Conservation (phyloP, 2,329 filamentous ascomycete genomes). For the Cytospora paraplurivora region DNA sequence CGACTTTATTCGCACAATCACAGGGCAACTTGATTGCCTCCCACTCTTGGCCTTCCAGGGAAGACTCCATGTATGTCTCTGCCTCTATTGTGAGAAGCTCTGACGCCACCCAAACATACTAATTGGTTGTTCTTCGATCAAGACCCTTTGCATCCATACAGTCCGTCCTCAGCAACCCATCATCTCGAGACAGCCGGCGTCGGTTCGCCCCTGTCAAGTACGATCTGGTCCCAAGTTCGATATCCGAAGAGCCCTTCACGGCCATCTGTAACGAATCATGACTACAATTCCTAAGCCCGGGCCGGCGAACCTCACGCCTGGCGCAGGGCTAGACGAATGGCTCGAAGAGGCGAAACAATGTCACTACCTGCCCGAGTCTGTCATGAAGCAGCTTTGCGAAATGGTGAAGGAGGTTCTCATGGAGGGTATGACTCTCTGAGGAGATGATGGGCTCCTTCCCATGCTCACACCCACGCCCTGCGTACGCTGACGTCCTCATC, state of each 20-base stretch:
- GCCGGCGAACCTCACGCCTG: slow-evolving; percentile 79
- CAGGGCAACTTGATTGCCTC: neutral
- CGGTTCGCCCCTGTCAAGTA: neutral
- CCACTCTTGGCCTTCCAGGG: neutral
- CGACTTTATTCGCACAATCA: neutral
- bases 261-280: slow-evolving; percentile 39
- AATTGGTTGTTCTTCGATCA: neutral
- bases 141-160: slow-evolving; percentile 15
- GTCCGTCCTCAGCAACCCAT: slow-evolving; percentile 14
- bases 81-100: neutral
- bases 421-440: slow-evolving; percentile 68
- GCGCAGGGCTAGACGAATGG: slow-evolving; percentile 93
- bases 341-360: slow-evolving; percentile 95
- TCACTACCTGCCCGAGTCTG: slow-evolving; percentile 91
- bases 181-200: slow-evolving; percentile 6
- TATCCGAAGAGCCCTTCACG: neutral
- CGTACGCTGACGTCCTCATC: slow-evolving; percentile 21
- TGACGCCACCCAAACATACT: neutral
- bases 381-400: slow-evolving; percentile 99
- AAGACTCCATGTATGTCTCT: neutral
- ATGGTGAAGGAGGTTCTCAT: slow-evolving; percentile 98
- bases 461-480: neutral
- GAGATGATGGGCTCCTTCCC: neutral
- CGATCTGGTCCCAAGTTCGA: neutral
- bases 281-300: slow-evolving; percentile 79